Evolutionary conservation across 352 stramenopile genomes (phyloP).

Genomic region (Phytopythium vexans): DNA sequence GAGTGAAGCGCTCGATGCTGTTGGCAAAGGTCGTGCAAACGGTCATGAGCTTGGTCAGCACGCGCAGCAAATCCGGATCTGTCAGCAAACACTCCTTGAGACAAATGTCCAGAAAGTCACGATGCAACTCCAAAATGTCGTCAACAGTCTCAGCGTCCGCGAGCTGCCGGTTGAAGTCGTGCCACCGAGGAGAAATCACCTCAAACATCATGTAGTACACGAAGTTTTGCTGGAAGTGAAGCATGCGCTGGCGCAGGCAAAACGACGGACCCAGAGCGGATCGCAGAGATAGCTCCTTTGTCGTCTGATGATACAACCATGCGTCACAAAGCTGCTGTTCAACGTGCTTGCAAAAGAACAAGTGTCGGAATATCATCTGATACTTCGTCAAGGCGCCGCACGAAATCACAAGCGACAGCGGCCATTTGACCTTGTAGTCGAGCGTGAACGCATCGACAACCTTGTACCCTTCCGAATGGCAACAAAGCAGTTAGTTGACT

Average conservation of each 20-base stretch:
- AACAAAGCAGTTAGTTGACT: background rate
- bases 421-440: constrained; percentile 97
- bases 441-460: constrained; percentile 97
- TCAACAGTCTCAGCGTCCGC: constrained; percentile 86
- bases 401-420: constrained; percentile 96
- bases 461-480: constrained; percentile 52
- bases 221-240: constrained; percentile 99
- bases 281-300: constrained; percentile 88
- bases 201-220: constrained; percentile 99
- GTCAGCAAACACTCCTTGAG: constrained; percentile 97
- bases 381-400: constrained; percentile 95
- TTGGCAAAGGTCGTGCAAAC: constrained; percentile 95
- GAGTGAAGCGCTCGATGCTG: constrained; percentile 91
- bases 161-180: constrained; percentile 87
- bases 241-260: constrained; percentile 96
- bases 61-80: constrained; percentile 92
- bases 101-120: constrained; percentile 95
- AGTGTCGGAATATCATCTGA: constrained; percentile 98
- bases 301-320: constrained; percentile 95
- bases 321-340: constrained; percentile 94
- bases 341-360: constrained; percentile 99
- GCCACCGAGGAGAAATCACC: constrained; percentile 93
- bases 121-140: constrained; percentile 93
- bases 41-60: constrained; percentile 96
- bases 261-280: constrained; percentile 91